These are phyloP conservation scores for Cordyceps javanica DNA, from an alignment of 2,329 filamentous ascomycete species.

Conservation along the genomic window DNA sequence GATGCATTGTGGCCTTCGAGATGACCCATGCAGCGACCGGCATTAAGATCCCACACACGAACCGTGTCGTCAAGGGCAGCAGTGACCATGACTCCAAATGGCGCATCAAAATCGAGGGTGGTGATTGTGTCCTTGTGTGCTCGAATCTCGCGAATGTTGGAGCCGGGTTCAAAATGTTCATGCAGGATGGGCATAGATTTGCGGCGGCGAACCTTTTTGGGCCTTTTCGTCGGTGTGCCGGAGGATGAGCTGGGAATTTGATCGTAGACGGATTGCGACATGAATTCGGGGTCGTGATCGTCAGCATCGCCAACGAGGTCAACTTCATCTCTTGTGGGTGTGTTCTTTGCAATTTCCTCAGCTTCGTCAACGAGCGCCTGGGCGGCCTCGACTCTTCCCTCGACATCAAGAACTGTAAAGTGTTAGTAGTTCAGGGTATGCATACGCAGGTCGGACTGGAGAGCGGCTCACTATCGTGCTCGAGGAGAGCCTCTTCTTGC, in stretches of 20 bases:
- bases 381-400: slow-evolving; percentile 55
- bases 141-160: slow-evolving; percentile 78
- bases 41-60: slow-evolving; percentile 92
- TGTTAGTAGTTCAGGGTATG: slow-evolving; percentile 31
- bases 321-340: slow-evolving; percentile 46
- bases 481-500: slow-evolving; percentile 82
- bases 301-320: slow-evolving; percentile 46
- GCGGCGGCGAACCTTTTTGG: slow-evolving; percentile 53
- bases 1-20: slow-evolving; percentile 94
- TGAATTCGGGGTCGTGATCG: slow-evolving; percentile 58
- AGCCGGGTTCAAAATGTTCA: slow-evolving; percentile 88
- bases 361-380: slow-evolving; percentile 54
- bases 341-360: slow-evolving; percentile 47
- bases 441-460: neutral
- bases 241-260: slow-evolving; percentile 63
- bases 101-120: slow-evolving; percentile 91
- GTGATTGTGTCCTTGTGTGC: slow-evolving; percentile 86
- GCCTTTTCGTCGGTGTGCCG: slow-evolving; percentile 42
- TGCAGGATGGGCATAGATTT: slow-evolving; percentile 93
- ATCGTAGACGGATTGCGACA: slow-evolving; percentile 97
- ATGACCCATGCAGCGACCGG: slow-evolving; percentile 83
- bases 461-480: slow-evolving; percentile 68
- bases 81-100: slow-evolving; percentile 91
- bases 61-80: slow-evolving; percentile 90
- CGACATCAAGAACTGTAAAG: slow-evolving; percentile 54